Evolutionary conservation across 2,329 filamentous ascomycete genomes (phyloP).

Genomic region (Gnomoniopsis sp.): DNA sequence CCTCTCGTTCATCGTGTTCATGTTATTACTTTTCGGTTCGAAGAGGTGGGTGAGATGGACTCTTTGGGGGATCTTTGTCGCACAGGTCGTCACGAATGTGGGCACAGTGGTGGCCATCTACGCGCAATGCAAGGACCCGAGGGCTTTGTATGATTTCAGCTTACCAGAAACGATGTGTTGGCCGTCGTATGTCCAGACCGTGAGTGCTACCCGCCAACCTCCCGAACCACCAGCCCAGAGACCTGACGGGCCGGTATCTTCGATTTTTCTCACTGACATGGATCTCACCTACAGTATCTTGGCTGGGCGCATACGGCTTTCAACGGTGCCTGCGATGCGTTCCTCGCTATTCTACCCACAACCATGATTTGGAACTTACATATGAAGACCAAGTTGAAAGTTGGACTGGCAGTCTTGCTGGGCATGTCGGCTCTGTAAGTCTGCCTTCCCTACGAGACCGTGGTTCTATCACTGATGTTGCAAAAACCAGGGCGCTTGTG

Average conservation of each 20-base stretch:
- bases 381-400: constrained; percentile 7
- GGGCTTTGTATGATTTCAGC: constrained; percentile 5
- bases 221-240: no score
- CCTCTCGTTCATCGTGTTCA: constrained; percentile 11
- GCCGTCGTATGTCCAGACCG: constrained; percentile 6
- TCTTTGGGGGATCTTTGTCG: background rate
- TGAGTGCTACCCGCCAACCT: background rate
- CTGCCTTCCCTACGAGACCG: background rate
- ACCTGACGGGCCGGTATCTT: no score
- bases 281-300: background rate
- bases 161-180: background rate
- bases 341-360: constrained; percentile 4
- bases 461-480: background rate
- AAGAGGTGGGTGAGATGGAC: background rate
- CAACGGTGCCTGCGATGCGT: constrained; percentile 3
- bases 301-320: constrained; percentile 11
- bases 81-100: constrained; percentile 6
- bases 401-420: constrained; percentile 6
- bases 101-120: constrained; percentile 5
- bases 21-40: constrained; percentile 3
- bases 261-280: background rate
- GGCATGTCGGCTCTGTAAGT: constrained; percentile 10
- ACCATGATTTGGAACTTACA: constrained; percentile 8
- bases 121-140: constrained; percentile 8
- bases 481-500: constrained; percentile 1